These are phyloP conservation scores for Penicillium malachiteum DNA, from an alignment of 495 filamentous ascomycete species.

Conservation along the genomic window DNA sequence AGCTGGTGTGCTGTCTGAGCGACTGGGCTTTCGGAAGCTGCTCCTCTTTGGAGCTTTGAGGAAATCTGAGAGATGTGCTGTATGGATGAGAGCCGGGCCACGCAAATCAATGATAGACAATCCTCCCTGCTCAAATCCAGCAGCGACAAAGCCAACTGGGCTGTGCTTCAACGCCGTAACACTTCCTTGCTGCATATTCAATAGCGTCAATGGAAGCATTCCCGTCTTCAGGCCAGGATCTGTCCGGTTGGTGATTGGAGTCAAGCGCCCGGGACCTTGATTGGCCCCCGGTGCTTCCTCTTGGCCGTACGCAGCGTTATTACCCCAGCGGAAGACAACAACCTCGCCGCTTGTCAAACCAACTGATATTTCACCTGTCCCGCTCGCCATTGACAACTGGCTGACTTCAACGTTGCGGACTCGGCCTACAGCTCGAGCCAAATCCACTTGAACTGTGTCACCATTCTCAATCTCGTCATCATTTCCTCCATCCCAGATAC, in stretches of 20 bases:
- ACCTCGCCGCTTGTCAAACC: conserved; percentile 81
- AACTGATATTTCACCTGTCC: conserved; percentile 78
- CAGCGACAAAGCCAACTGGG: conserved; percentile 87
- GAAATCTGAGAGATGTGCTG: conserved; percentile 63
- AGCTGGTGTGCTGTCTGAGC: conserved; percentile 40
- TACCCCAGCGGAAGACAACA: conserved; percentile 82
- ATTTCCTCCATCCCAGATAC: conserved; percentile 88
- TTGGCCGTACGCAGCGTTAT: conserved; percentile 62
- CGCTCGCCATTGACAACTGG: conserved; percentile 70
- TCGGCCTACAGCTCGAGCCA: conserved; percentile 77
- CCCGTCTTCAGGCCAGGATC: conserved; percentile 83
- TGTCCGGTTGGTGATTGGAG: conserved; percentile 67
- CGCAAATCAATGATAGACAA: conserved; percentile 81
- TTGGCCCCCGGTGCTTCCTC: conserved; percentile 56
- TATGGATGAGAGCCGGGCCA: conserved; percentile 85
- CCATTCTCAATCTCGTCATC: conserved; percentile 91
- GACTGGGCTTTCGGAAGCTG: conserved; percentile 58
- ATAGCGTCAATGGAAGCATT: conserved; percentile 72
- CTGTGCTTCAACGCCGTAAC: conserved; percentile 78
- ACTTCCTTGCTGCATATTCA: conserved; percentile 77
- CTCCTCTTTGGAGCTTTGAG: conserved; percentile 65
- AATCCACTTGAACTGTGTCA: conserved; percentile 76
- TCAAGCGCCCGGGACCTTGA: conserved; percentile 57
- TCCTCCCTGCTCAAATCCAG: conserved; percentile 77
- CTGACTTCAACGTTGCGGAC: conserved; percentile 76